Percentiles rank a stretch among this genome's conserved stretches.
phyloP scores from a whole-genome alignment of 2,329 filamentous ascomycete species.

The Albifimbria verrucaria region DNA sequence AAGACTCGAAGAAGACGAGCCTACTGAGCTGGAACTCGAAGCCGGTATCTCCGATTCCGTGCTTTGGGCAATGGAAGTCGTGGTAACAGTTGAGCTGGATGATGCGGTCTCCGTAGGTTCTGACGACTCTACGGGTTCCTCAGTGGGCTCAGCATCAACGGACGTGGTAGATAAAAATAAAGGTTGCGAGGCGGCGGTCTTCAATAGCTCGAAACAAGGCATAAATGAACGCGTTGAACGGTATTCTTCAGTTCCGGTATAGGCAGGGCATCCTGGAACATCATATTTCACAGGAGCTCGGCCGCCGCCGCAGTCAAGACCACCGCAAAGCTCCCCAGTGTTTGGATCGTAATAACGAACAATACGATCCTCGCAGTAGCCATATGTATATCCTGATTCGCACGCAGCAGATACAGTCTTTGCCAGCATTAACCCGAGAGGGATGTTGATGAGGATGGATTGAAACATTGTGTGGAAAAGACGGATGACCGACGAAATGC shows the following conservation, averaged over 20 bases:
- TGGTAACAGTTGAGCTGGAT: not conserved
- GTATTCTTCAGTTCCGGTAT: constrained; percentile 32
- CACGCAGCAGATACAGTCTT: constrained; percentile 11
- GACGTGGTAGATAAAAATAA: not conserved
- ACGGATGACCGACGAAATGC: too few species aligned
- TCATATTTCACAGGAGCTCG: constrained; percentile 46
- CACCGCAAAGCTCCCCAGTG: constrained; percentile 48
- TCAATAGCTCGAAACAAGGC: not conserved
- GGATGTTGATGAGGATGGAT: not conserved
- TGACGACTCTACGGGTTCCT: not conserved
- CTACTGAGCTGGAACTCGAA: not conserved
- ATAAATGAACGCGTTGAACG: not conserved
- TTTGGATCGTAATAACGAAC: constrained; percentile 42
- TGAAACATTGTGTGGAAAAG: not conserved
- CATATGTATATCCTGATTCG: constrained; percentile 12
- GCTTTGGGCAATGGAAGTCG: not conserved
- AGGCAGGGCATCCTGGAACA: constrained; percentile 45
- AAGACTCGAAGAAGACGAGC: not conserved
- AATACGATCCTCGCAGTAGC: constrained; percentile 17
- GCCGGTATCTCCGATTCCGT: not conserved
- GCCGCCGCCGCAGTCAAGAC: constrained; percentile 53
- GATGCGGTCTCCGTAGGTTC: not conserved
- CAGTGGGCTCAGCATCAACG: not conserved
- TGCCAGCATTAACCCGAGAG: constrained; percentile 7
- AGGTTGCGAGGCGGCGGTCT: not conserved